Percentiles rank a stretch among this genome's conserved stretches.
These are phyloP conservation scores for Amanita rimosa DNA, from an alignment of 768 basidiomycete genomes.

Conservation along the genomic window DNA sequence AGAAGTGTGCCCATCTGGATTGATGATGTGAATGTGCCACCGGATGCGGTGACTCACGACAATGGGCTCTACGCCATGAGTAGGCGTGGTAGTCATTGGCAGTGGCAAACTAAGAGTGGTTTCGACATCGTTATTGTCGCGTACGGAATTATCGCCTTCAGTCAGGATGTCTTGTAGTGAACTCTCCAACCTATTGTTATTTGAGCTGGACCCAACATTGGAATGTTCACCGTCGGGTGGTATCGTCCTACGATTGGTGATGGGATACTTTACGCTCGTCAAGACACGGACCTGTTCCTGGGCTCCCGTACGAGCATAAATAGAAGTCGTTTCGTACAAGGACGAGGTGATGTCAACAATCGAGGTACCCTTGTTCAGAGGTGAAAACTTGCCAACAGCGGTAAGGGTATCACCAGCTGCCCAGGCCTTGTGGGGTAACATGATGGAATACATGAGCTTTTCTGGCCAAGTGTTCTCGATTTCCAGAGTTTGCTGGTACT, in stretches of 20 bases:
- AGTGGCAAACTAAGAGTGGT: slow-evolving; percentile 51
- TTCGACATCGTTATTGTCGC: slow-evolving; percentile 33
- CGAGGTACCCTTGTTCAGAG: slow-evolving; percentile 73
- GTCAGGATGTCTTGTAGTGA: neutral
- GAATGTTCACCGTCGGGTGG: slow-evolving; percentile 14
- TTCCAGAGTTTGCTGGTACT: slow-evolving; percentile 93
- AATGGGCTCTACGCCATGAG: slow-evolving; percentile 69
- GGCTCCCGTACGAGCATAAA: slow-evolving; percentile 37
- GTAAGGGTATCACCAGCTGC: slow-evolving; percentile 81
- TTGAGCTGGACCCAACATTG: neutral
- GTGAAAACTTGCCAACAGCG: slow-evolving; percentile 77
- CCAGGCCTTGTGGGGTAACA: slow-evolving; percentile 94
- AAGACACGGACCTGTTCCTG: slow-evolving; percentile 56
- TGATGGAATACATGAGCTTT: slow-evolving; percentile 92
- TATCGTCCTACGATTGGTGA: slow-evolving; percentile 47
- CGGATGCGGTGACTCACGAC: slow-evolving; percentile 67
- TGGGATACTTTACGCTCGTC: slow-evolving; percentile 55
- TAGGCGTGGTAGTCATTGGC: slow-evolving; percentile 53
- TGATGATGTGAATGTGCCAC: slow-evolving; percentile 71
- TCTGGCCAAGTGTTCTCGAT: slow-evolving; percentile 97
- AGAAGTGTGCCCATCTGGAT: slow-evolving; percentile 85
- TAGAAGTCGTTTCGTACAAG: slow-evolving; percentile 65
- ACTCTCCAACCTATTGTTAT: neutral
- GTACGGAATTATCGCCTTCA: slow-evolving; percentile 6
- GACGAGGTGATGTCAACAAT: slow-evolving; percentile 57